Evolutionary conservation across 1,284 basidiomycete species (phyloP).

Genomic region (Marasmius fiardii): DNA sequence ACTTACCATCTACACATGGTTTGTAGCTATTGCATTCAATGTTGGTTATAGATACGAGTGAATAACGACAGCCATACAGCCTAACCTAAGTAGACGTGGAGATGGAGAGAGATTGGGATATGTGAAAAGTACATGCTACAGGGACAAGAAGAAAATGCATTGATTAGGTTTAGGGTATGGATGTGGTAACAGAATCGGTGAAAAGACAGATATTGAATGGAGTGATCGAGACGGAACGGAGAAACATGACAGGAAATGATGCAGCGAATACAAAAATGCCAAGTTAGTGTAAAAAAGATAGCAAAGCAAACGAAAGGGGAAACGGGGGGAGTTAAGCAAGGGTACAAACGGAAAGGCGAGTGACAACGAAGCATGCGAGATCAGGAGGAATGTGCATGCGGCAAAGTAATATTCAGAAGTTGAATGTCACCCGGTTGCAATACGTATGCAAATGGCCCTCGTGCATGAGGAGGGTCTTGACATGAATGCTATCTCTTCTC

Average conservation of each 20-base stretch:
- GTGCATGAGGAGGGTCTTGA: background rate
- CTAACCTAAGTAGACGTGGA: background rate
- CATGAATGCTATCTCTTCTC: background rate
- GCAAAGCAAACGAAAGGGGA: background rate
- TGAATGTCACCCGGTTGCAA: background rate
- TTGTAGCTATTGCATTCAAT: no score
- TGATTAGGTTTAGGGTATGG: background rate
- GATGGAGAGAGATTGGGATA: background rate
- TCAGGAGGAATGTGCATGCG: background rate
- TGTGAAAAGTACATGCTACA: background rate
- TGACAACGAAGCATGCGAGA: background rate
- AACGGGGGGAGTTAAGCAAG: no score
- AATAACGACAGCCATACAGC: background rate
- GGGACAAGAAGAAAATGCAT: background rate
- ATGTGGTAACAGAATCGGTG: background rate
- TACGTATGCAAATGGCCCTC: background rate
- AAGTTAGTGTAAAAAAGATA: background rate
- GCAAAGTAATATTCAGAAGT: background rate
- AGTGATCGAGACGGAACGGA: background rate
- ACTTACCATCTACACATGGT: no score
- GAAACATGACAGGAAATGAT: no score
- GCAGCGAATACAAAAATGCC: no score
- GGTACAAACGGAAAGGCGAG: background rate
- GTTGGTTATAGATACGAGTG: background rate
- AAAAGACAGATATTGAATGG: background rate